Conservation (phyloP, 441 rosid species). For the Pelargonium australe region DNA sequence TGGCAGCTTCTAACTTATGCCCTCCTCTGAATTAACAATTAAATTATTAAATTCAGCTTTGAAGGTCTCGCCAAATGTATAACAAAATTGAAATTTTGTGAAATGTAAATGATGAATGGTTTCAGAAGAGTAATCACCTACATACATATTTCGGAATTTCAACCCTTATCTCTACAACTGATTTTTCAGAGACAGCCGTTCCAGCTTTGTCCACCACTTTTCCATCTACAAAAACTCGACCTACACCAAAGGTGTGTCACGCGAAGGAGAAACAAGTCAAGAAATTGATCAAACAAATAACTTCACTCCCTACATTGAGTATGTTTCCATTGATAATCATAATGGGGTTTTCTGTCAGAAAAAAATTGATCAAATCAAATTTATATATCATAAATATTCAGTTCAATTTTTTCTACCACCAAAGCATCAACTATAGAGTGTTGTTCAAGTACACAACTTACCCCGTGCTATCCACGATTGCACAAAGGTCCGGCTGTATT, state of each 20-base stretch:
- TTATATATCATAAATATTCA: background rate
- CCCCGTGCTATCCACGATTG: conserved; percentile 97
- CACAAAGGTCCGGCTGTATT: conserved; percentile 67
- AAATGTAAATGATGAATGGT: conserved; percentile 10
- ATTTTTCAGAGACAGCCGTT: conserved; percentile 60
- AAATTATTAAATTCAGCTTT: conserved; percentile 16
- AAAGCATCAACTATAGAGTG: background rate
- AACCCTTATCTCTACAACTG: conserved; percentile 64
- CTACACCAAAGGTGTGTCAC: conserved; percentile 26
- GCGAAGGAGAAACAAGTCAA: conserved; percentile 6
- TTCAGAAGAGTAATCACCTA: conserved; percentile 67
- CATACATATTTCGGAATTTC: conserved; percentile 93
- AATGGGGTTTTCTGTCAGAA: background rate
- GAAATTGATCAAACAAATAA: background rate
- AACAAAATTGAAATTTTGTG: conserved; percentile 7
- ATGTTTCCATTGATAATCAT: background rate
- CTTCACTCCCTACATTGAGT: background rate
- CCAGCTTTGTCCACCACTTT: conserved; percentile 81
- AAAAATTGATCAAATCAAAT: background rate
- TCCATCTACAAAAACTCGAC: conserved; percentile 85
- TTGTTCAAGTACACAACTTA: conserved; percentile 23
- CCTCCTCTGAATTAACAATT: conserved; percentile 65
- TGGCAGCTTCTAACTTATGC: conserved; percentile 82
- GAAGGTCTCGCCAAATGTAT: conserved; percentile 4
- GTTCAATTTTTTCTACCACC: background rate